Base-by-base conservation (phyloP, 1,284 basidiomycete species). In the Puccinia novopanici region DNA sequence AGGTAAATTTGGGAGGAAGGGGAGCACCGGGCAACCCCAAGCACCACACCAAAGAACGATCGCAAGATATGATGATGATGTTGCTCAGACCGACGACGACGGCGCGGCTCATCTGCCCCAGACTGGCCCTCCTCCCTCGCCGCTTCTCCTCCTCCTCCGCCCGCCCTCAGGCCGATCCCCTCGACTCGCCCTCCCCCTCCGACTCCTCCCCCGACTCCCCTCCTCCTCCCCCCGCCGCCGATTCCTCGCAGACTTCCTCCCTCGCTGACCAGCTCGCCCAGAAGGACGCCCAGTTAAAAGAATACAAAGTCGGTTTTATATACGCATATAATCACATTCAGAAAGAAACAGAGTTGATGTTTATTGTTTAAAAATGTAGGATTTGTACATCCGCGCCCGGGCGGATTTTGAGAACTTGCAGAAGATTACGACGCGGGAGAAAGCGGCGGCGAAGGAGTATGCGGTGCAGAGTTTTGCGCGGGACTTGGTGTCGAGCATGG, bases 341-440 rank as follows among this genome's bases (percentile, higher is more conserved):
- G n/a, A 13, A 37, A 37, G 15, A 34, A 3, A 30, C 34, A 52
- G 45, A 59, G n/a, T n/a, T n/a, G n/a, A n/a, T n/a, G n/a, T n/a
- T n/a, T n/a, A n/a, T n/a, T n/a, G n/a, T n/a, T n/a, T n/a, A n/a
- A n/a, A n/a, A n/a, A n/a, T 76, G 17, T 61, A 84, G 84, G 83
- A 84, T 81, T 82, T 84, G 6, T 84, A 84, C 55, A 84, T 86
- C 13, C 82, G 83, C 34, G 81, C 82, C 17, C 78, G 84, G 82
- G 97, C 96, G 83, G 96, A 99, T 88, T 94, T 94, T 87, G 89
- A 98, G 82, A 99, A 98, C 86, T 89, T 98, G 72, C 93, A 95
- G 86, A 92, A 94, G 81, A 94, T 95, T 83, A 89, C 93, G 79
- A 90, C 91, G 40, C 90, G 93, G 82, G 96, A 99, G 87, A 95